These are phyloP conservation scores for Aspergillus arachidicola DNA, from an alignment of 2,329 filamentous ascomycete species.

Conservation along the genomic window DNA sequence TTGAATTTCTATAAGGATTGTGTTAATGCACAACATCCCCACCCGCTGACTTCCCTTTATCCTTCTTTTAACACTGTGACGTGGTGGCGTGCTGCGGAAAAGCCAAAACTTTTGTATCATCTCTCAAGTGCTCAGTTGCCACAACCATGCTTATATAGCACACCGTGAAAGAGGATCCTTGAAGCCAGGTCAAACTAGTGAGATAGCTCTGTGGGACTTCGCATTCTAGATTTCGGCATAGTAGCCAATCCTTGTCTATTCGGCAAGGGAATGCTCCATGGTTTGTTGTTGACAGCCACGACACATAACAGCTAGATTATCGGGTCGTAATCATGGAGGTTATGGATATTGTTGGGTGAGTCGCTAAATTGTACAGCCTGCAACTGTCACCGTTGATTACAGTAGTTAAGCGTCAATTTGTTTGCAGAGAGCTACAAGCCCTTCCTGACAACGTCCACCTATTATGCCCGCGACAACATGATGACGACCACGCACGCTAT, in stretches of 20 bases:
- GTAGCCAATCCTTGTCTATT: neutral
- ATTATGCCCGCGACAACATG: constrained; percentile 66
- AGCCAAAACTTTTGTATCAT: constrained; percentile 7
- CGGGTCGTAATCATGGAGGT: constrained; percentile 39
- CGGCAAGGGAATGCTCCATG: constrained; percentile 23
- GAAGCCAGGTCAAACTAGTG: neutral
- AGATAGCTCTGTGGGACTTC: neutral
- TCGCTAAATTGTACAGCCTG: constrained; percentile 10
- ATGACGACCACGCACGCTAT: constrained; percentile 68
- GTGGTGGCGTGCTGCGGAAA: neutral
- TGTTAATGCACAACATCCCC: neutral
- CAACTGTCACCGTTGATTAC: constrained; percentile 1
- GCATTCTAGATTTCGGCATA: neutral
- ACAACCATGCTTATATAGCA: constrained; percentile 20
- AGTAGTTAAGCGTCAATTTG: constrained; percentile 15
- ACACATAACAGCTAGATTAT: constrained; percentile 12
- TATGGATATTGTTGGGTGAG: constrained; percentile 46
- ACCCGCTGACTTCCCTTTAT: neutral
- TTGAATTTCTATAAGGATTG: neutral
- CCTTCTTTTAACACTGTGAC: neutral
- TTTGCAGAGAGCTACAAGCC: constrained; percentile 45
- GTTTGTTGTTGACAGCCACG: constrained; percentile 11
- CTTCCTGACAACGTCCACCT: constrained; percentile 59
- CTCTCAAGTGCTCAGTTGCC: constrained; percentile 3
- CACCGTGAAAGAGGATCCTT: neutral